Evolutionary conservation across 805 yeast genomes (phyloP), one percentile per base, ranked within the genome.

Genomic region (Nakazawaea wickerhamii): DNA sequence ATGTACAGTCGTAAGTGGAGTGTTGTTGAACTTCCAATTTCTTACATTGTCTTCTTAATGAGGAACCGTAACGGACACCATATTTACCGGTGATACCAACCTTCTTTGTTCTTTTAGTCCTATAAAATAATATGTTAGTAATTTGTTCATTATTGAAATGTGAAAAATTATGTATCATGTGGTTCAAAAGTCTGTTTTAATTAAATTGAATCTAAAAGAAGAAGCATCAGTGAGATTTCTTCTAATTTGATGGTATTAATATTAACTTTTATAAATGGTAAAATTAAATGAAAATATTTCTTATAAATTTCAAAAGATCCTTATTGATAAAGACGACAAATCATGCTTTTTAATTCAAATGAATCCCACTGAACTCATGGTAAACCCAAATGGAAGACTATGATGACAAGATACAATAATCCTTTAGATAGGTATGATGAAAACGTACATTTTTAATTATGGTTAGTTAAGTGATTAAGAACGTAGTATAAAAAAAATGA

Each of bases 51-150:
- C 98, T 88, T 85, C 99, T 91, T 75, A 93, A 81, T 57, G 99
- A 95, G 65, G 99, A 91, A 90, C 99, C 96, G 81, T 93, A 93
- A 83, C 99, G 90, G 79, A 93, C 97, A 88, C 99, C 99, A 84
- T 88, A 93, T 81, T 95, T 95, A 84, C 99, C 99, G 73, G 99
- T 93, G 82, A 93, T 93, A 76, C 99, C 99, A 73, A 93, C 99
- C 88, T 93, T 93, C 95, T 93, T 93, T 64, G 99, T 93, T 86
- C 99, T 91, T 79, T 95, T 93, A 76, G 99, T 86, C 99, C 96
- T 88, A 63, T 54, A 47, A 31, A 18, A 42, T 44, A 36, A 41
- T 33, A 49, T 47, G 77, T 72, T 71, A 71, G 76, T 71, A 70
- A 21, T 4, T n/a, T 4, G 38, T 13, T 35, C 38, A 4, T 18